Evolutionary conservation across 2,329 filamentous ascomycete genomes (phyloP), one percentile per base, ranked within the genome.

Genomic region (Neophaeococcomyces aloes): DNA sequence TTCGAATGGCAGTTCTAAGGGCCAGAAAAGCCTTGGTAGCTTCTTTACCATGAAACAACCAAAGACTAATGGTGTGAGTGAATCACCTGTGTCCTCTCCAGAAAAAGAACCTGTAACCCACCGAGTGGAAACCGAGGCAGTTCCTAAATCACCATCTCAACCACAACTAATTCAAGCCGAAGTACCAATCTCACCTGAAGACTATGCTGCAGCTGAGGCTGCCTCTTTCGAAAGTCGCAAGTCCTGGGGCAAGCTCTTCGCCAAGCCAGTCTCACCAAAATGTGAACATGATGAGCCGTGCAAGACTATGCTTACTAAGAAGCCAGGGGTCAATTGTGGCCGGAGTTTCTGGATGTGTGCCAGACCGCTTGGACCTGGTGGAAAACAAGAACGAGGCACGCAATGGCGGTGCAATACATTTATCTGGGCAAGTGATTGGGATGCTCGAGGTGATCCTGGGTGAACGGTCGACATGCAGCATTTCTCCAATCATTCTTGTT

Each of bases 281-380:
- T 98, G 91, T 59, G 87, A 95, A 54, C 91, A 98, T 58, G 71
- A 78, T 42, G 88, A 96, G 55, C 83, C 85, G 2, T 96, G 91
- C 62, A 83, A 87, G 51, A 85, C 74, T 51, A 67, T 89, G 40
- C 74, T 80, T 14, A 94, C 88, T 1, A 95, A 89, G 67, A 96
- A 96, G 59, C 72, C 86, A 1, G 91, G 91, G 1, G 67, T 85
- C 50, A 98, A 96, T 57, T 81, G 72, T 50, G 78, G 79, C 0
- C 65, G 78, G 19, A 71, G 72, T 7, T 83, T 82, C 57, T 83
- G 75, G 75, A 79, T 81, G 56, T 83, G 79, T 57, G 61, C 74
- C 59, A 65, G 89, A 71, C 91, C 91, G 3, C 65, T 96, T 2
- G 89, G 87, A 0, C 87, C 87, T 1, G 84, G 81, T 18, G 91